Evolutionary conservation across 257 asterid genomes (phyloP).

Genomic region (Nicotiana attenuata): DNA sequence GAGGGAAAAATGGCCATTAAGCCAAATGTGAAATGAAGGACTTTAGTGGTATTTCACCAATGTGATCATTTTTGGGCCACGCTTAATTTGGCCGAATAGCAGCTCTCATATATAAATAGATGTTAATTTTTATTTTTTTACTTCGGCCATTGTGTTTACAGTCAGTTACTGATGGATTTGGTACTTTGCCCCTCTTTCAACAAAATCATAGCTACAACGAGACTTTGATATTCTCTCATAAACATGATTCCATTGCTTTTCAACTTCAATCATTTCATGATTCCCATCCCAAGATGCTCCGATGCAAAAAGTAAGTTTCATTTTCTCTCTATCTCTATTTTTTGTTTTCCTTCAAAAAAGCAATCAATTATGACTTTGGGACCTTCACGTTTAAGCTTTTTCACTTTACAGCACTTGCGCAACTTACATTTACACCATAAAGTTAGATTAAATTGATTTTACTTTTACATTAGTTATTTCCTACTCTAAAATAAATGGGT

Average conservation of each 20-base stretch:
- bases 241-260: not conserved
- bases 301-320: not conserved
- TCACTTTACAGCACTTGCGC: constrained; percentile 5
- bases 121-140: too few species aligned
- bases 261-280: constrained; percentile 1
- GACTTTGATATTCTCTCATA: not conserved
- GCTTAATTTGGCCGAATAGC: too few species aligned
- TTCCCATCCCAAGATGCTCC: constrained; percentile 1
- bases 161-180: not conserved
- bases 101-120: too few species aligned
- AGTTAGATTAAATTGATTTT: not conserved
- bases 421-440: not conserved
- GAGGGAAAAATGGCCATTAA: too few species aligned
- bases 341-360: not conserved
- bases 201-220: not conserved
- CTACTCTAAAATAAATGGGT: not conserved
- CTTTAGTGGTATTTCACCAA: too few species aligned
- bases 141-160: too few species aligned
- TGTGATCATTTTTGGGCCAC: too few species aligned
- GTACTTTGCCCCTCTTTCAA: not conserved
- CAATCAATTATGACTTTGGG: constrained; percentile 10
- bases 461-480: not conserved
- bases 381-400: not conserved
- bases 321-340: not conserved
- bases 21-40: too few species aligned